Evolutionary conservation across 2,329 filamentous ascomycete species (phyloP), one percentile per base, ranked within the genome.

Genomic region (Colletotrichum orchidophilum): DNA sequence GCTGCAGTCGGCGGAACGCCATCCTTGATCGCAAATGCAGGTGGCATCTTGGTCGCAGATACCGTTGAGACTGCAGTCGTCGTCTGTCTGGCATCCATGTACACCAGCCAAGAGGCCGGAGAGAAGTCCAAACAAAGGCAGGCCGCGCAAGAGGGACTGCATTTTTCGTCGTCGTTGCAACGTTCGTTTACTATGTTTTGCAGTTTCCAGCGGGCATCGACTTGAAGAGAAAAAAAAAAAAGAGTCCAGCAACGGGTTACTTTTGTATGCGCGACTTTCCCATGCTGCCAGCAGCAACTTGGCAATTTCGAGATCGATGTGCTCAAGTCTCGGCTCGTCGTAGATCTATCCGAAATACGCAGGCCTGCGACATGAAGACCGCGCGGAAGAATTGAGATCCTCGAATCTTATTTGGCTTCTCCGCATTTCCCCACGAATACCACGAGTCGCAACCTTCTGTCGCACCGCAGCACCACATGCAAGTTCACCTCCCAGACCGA

Each of bases 1-100:
- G 4, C 84, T 81, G 65, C 85, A 87, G 73, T 86, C 83, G 1
- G 74, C 66, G 0, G 78, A 80, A 18, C 77, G 79, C 85, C 85
- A 87, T 12, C 85, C 85, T 0, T 80, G 73, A 58, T 87, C 85
- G 46, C 78, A 80, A 1, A 35, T 18, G 59, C 79, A 80, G 13
- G 15, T 26, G 3, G 24, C 57, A 7, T 33, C 6, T 8, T 12
- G 54, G n/a, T 27, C 42, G 18, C 78, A 80, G 3, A 79, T 18
- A 1, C 79, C 78, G 29, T 80, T 80, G 3, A 80, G 63, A 24
- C 77, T 80, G 63, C 79, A 80, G 53, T 79, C 74, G 1, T 78
- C 75, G n/a, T 79, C 76, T 0, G 69, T 72, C 4, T 49, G 58
- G 29, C 78, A 79, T 18, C 61, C 53, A 11, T 8, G 3, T 2